Base-by-base conservation (phyloP, 2,329 filamentous ascomycete genomes). In the Neonectria neomacrospora region DNA sequence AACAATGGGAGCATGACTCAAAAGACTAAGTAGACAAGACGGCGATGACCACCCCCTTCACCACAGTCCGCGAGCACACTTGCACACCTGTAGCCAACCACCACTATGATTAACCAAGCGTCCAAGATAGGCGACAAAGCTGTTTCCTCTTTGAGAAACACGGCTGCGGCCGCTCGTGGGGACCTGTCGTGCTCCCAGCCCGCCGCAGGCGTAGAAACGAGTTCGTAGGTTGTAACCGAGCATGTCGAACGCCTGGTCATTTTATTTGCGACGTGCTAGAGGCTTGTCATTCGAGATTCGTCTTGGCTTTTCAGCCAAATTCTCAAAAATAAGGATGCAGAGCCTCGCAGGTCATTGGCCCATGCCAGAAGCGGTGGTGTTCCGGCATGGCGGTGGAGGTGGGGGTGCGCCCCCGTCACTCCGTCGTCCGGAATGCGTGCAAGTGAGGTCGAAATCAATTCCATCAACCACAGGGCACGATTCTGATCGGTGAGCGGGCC, bases 391-490 rank as follows among this genome's bases (percentile, higher is more conserved):
- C 60, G 58, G 20, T 58, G 48, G 65, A 45, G 50, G 53, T 52
- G 54, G 64, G 37, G 53, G 45, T 47, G 61, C n/a, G n/a, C n/a
- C 54, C 57, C 57, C 42, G 59, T 58, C 52, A 57, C 10, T 39
- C 42, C 55, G 60, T 34, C 45, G 39, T 52, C 55, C 64, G 54
- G 50, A 37, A 52, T 53, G 47, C 28, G 28, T 59, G 55, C 50
- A 67, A 67, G 58, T 66, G 63, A 67, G 53, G 69, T 71, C 22
- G 67, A 70, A 71, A 52, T 53, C 58, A 67, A 65, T 72, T 72
- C 71, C 71, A 71, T 73, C 71, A 73, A 73, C 69, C 71, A 73
- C 66, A 73, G 65, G 41, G 56, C 70, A 64, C 64, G 70, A 62
- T 66, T 60, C 53, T 61, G 30, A 66, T 73, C 67, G 61, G 60